A percentile compares a stretch with the other conserved stretches of the same genome.
phyloP scores from a whole-genome alignment of 352 stramenopile genomes.

The Lagenidium sp. region DNA sequence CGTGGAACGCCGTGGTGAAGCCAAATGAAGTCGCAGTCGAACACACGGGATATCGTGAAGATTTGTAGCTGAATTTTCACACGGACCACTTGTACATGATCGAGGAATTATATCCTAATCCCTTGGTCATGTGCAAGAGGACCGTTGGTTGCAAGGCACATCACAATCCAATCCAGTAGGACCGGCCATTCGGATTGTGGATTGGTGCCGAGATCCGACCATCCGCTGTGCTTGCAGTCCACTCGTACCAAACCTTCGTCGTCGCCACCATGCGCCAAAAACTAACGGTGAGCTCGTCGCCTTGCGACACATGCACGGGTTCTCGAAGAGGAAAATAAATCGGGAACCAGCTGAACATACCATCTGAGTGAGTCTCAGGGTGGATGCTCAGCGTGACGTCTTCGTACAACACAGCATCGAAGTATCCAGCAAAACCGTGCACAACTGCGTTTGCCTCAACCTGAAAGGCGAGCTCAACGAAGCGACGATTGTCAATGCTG shows the following conservation, averaged over 20 bases:
- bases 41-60: no score
- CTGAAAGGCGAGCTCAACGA: conserved; percentile 39
- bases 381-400: conserved; percentile 94
- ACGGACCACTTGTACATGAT: no score
- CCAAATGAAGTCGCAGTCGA: no score
- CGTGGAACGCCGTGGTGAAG: conserved; percentile 23
- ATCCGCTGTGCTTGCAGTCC: conserved; percentile 67
- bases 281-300: conserved; percentile 75
- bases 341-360: conserved; percentile 99
- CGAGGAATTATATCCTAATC: no score
- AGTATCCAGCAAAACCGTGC: conserved; percentile 96
- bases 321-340: conserved; percentile 95
- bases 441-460: conserved; percentile 58
- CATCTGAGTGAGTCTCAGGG: conserved; percentile 90
- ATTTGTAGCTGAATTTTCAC: no score
- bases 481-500: conserved; percentile 83
- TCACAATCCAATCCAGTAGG: conserved; percentile 93
- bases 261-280: conserved; percentile 90
- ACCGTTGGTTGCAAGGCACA: no score
- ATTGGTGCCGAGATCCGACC: conserved; percentile 60
- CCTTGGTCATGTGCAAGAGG: no score
- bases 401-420: conserved; percentile 93
- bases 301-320: conserved; percentile 78
- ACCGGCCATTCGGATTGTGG: conserved; percentile 96
- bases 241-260: conserved; percentile 98